phyloP scores from a whole-genome alignment of 805 yeast species.

The Saturnispora besseyi region DNA sequence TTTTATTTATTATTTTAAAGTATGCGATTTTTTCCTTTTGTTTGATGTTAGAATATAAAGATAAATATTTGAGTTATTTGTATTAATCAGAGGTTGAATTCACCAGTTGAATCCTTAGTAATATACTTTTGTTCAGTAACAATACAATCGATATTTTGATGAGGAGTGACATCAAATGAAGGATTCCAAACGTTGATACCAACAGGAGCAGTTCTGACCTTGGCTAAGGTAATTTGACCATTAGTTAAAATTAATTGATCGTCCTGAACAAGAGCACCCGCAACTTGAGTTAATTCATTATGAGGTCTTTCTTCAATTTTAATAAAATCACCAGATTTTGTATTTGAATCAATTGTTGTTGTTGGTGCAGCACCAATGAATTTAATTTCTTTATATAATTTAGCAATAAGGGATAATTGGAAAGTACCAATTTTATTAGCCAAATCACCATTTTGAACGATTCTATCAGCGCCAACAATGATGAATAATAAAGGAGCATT shows the following conservation, averaged over 20 bases:
- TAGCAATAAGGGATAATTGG: conserved; percentile 71
- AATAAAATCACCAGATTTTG: conserved; percentile 62
- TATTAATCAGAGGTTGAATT: conserved; percentile 28
- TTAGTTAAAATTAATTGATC: conserved; percentile 22
- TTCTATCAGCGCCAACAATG: conserved; percentile 92
- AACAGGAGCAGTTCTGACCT: conserved; percentile 77
- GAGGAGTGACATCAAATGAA: conserved; percentile 89
- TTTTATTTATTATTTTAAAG: conserved; percentile 2
- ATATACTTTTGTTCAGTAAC: conserved; percentile 71
- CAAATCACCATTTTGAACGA: conserved; percentile 87
- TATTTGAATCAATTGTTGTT: conserved; percentile 73
- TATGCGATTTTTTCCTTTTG: conserved; percentile 7
- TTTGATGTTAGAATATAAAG: neutral
- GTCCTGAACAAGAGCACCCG: conserved; percentile 49
- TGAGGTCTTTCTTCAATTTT: conserved; percentile 83
- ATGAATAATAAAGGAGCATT: conserved; percentile 73
- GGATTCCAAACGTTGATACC: conserved; percentile 92
- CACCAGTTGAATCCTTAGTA: conserved; percentile 41
- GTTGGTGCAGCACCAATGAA: conserved; percentile 94
- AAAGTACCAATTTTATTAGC: conserved; percentile 96
- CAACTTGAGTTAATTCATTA: conserved; percentile 64
- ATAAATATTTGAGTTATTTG: neutral
- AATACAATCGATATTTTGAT: conserved; percentile 72
- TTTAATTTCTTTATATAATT: conserved; percentile 54
- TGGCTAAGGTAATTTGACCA: conserved; percentile 27